Conservation (phyloP, 2,329 filamentous ascomycete genomes). For the Alternaria hordeiaustralica region DNA sequence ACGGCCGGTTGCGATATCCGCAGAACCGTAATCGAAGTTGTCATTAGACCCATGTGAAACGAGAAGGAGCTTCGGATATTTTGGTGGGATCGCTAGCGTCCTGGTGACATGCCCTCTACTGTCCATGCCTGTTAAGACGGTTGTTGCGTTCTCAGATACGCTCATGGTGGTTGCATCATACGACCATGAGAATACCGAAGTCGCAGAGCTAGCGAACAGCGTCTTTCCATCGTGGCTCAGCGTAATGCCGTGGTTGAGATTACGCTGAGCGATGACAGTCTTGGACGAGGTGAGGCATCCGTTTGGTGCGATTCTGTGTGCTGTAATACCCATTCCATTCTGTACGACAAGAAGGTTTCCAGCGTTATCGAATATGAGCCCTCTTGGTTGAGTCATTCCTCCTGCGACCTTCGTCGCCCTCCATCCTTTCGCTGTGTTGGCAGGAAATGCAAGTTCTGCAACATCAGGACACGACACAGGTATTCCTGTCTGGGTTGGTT, state of each 20-base stretch:
- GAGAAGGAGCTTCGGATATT: constrained; percentile 58
- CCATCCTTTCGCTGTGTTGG: constrained; percentile 32
- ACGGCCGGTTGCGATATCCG: constrained; percentile 60
- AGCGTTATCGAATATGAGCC: constrained; percentile 48
- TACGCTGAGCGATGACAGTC: constrained; percentile 28
- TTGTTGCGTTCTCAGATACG: constrained; percentile 39
- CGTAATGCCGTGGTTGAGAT: constrained; percentile 40
- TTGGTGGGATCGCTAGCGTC: constrained; percentile 31
- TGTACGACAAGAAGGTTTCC: constrained; percentile 53
- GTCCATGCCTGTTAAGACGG: constrained; percentile 36
- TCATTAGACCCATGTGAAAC: constrained; percentile 69
- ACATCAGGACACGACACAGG: constrained; percentile 31
- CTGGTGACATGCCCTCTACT: constrained; percentile 36
- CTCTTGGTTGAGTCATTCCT: constrained; percentile 48
- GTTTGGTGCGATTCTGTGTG: constrained; percentile 46
- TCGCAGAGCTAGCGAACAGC: constrained; percentile 38
- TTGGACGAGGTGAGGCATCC: constrained; percentile 36
- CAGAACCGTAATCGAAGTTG: constrained; percentile 66
- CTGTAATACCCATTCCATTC: constrained; percentile 47
- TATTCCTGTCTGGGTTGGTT: constrained; percentile 24
- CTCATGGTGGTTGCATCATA: constrained; percentile 32
- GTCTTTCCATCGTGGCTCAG: constrained; percentile 38
- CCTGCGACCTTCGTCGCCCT: constrained; percentile 49
- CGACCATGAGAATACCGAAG: constrained; percentile 32
- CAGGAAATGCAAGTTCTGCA: constrained; percentile 21